Evolutionary conservation across 139 green algal genomes (phyloP).

Genomic region (Yamagishiella unicocca): DNA sequence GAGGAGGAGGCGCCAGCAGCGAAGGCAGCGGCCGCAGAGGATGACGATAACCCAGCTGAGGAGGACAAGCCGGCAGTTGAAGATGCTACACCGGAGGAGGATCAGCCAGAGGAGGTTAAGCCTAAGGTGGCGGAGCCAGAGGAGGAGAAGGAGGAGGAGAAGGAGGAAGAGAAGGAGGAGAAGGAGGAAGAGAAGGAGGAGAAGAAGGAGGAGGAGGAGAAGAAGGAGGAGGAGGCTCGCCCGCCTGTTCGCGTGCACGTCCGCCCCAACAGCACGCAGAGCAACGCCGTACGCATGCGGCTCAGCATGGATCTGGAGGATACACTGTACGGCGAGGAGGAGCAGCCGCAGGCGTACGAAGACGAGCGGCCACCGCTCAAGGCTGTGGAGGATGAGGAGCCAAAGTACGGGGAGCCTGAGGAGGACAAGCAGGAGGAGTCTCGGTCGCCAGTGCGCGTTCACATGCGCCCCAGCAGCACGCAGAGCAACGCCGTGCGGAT

Average conservation of each 20-base stretch:
- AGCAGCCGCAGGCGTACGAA: not conserved
- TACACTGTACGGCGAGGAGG: not conserved
- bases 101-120: not conserved
- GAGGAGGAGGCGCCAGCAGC: not conserved
- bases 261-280: not conserved
- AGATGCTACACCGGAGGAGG: too few relatives aligned
- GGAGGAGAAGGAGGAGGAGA: not conserved
- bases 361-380: not conserved
- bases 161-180: not conserved
- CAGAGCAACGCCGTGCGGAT: not conserved
- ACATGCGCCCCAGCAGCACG: not conserved
- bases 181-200: not conserved
- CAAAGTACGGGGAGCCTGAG: not conserved
- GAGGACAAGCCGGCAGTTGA: too few relatives aligned
- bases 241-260: not conserved
- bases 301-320: constrained; percentile 21
- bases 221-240: not conserved
- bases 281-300: not conserved
- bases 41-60: too few relatives aligned
- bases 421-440: not conserved
- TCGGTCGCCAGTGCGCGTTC: not conserved
- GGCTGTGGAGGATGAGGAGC: not conserved
- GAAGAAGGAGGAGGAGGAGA: not conserved
- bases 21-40: not conserved
- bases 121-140: too few relatives aligned